Evolutionary conservation across 1,284 basidiomycete species (phyloP).

Genomic region (Rhodotorula sp.): DNA sequence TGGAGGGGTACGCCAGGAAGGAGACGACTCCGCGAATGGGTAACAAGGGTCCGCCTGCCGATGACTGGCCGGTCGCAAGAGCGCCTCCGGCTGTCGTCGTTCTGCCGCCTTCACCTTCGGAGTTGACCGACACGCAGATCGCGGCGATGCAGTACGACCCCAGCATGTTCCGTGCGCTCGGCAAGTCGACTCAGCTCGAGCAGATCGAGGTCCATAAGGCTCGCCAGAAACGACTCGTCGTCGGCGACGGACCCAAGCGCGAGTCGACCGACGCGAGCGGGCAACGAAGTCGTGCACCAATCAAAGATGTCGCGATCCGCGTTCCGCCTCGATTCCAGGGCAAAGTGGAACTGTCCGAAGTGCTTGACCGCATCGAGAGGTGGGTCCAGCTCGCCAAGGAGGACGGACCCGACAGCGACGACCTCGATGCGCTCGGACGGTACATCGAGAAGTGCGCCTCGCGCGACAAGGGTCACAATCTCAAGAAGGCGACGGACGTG

Average conservation of each 20-base stretch:
- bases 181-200: conserved; percentile 14
- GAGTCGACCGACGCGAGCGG: neutral
- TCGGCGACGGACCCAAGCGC: neutral
- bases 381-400: conserved; percentile 65
- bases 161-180: conserved; percentile 13
- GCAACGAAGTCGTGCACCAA: neutral
- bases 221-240: neutral
- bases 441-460: conserved; percentile 64
- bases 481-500: conserved; percentile 66
- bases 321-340: conserved; percentile 19
- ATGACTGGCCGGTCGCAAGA: neutral
- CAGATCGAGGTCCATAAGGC: conserved; percentile 9
- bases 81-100: conserved; percentile 13
- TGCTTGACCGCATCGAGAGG: conserved; percentile 64
- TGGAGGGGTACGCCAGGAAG: neutral
- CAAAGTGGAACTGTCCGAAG: conserved; percentile 56
- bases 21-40: neutral
- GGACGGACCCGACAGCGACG: conserved; percentile 61
- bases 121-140: conserved; percentile 47
- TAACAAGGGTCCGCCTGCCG: too few species aligned
- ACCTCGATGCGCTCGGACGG: conserved; percentile 67
- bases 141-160: conserved; percentile 4
- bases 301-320: conserved; percentile 23
- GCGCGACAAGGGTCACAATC: conserved; percentile 59
- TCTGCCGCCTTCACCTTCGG: conserved; percentile 9